Evolutionary conservation across 495 filamentous ascomycete species (phyloP), one percentile per base, ranked within the genome.

Genomic region (Amniculicola lignicola): DNA sequence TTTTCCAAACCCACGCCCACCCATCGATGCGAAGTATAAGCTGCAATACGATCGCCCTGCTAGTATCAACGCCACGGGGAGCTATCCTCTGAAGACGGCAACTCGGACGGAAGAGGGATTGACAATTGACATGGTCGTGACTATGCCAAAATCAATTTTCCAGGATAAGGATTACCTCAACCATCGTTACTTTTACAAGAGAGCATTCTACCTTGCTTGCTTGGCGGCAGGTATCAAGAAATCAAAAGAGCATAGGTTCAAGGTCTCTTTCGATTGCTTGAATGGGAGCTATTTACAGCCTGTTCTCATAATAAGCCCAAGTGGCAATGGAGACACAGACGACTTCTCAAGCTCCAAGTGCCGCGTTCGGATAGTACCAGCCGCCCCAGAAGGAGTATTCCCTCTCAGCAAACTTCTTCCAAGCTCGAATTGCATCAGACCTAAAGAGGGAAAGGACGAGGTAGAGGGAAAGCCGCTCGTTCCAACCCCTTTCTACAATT

Each of bases 141-240:
- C 82, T 10, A 93, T 98, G 82, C 91, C 94, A 14, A 67, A 68
- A 38, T 72, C 79, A 2, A 73, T 95, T 1, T 89, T 97, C 57
- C 88, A 95, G 65, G 87, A 91, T 45, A 97, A 98, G 69, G 93
- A 98, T 71, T 96, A 90, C 68, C 76, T 91, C 39, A 89, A 97
- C 64, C 79, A 91, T 71, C 80, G 93, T 56, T 98, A 92, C 69
- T 96, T 97, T 64, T 85, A 96, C 71, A 96, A 96, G 68, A 74
- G 92, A 50, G 89, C 93, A 3, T 97, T 90, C 64, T 97, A 95
- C 59, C 70, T 98, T 23, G 88, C 91, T 29, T 87, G 83, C 57
- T 68, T 97, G 51, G 83, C 88, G 1, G 80, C 81, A 24, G 79
- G 78, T 4, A 74, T 98, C 18, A 81, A 80, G 49, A 75, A 80